Evolutionary conservation across 2,329 filamentous ascomycete genomes (phyloP), one percentile per base, ranked within the genome.

Genomic region (Laburnicola sp.): DNA sequence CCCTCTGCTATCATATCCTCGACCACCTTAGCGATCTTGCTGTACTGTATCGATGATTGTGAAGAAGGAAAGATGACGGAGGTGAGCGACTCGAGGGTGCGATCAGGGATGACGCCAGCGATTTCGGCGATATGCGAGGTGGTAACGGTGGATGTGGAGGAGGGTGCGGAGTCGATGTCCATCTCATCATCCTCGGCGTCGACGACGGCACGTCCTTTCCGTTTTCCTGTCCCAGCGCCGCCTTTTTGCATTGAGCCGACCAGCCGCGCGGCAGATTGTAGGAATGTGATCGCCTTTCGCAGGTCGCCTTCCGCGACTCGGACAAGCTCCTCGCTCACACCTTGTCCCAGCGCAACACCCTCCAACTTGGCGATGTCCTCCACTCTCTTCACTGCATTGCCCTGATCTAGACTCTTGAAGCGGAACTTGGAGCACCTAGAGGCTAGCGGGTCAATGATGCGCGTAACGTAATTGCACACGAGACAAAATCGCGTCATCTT

Each of bases 391-490:
- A 85, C 86, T 6, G 94, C 91, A 68, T 95, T 95, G 6, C 83
- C 84, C 65, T 92, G 88, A 71, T 97, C 93, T 57, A 99, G 77
- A 58, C 89, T 90, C 83, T 99, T 99, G 82, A 99, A 99, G 28
- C 94, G 82, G 72, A 99, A 99, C 75, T 99, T 99, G 74, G 86
- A 91, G 77, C 94, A 99, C 63, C 94, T 83, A 71, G 86, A 91
- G 1, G 94, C 94, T 22, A 99, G 78, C 5, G 94, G 95, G 70
- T 99, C 94, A 66, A 99, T 99, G 70, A 99, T 99, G 52, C 94
- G 82, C 3, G 94, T 97, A 39, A 99, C 94, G 66, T 99, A 99
- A 76, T 99, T 99, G 77, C 95, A 99, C 51, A 97, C 93, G 36
- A 99, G 80, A 70, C 94, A 97, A 74, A 99, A 99, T 10, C 94